These are phyloP conservation scores for Symbiodinium pilosum DNA, from an alignment of 73 alveolate genomes.

Conservation along the genomic window DNA sequence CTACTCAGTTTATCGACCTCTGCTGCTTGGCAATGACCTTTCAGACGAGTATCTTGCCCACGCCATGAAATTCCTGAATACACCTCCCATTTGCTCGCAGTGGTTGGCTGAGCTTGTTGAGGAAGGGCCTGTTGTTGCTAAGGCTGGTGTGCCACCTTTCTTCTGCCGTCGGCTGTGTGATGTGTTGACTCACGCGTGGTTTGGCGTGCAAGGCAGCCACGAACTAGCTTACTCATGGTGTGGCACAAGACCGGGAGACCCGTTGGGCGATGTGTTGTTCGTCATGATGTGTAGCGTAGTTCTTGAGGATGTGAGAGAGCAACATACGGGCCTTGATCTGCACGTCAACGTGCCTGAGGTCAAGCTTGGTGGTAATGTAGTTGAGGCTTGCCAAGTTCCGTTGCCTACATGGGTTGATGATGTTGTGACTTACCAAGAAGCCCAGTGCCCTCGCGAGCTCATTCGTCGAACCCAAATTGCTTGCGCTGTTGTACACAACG, in stretches of 20 bases:
- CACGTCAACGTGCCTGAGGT: too few relatives aligned
- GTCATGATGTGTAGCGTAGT: not conserved
- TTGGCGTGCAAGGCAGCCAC: not conserved
- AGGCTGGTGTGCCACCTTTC: not conserved
- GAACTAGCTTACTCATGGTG: not conserved
- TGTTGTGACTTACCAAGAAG: not conserved
- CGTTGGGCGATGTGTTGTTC: not conserved
- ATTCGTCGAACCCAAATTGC: not conserved
- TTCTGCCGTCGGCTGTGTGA: not conserved
- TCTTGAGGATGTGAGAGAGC: not conserved
- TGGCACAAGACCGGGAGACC: not conserved
- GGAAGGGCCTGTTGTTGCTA: not conserved
- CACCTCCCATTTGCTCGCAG: not conserved
- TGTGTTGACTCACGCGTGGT: not conserved
- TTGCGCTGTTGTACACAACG: not conserved
- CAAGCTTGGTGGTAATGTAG: not conserved
- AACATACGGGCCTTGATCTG: too few relatives aligned
- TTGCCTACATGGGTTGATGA: not conserved
- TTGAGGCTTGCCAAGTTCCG: not conserved
- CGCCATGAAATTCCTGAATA: not conserved
- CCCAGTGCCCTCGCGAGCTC: not conserved
- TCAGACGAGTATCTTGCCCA: not conserved
- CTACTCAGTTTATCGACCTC: not conserved
- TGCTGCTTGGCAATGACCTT: not conserved
- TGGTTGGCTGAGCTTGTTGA: not conserved